Percentiles rank a stretch among this genome's conserved stretches.
phyloP scores from a whole-genome alignment of 2,329 filamentous ascomycete species.

The Fusarium oxysporum region DNA sequence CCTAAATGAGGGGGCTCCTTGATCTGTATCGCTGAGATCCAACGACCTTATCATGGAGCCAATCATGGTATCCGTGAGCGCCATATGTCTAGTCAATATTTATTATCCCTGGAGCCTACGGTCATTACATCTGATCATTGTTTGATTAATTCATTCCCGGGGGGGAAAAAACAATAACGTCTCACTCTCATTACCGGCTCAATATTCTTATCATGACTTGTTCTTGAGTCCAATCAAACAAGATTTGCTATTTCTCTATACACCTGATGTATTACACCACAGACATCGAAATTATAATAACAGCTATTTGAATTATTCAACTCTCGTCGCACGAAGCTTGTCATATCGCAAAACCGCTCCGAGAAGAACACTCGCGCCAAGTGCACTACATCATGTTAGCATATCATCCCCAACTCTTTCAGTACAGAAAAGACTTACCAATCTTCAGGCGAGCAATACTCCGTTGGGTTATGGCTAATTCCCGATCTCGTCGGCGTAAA shows the following conservation, averaged over 20 bases:
- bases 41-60: background rate
- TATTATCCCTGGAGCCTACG: fast-evolving
- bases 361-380: slow-evolving; percentile 3
- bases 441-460: slow-evolving; percentile 14
- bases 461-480: slow-evolving; percentile 2
- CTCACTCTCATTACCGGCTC: fast-evolving
- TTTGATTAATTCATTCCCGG: fast-evolving
- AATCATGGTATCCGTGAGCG: background rate
- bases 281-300: fast-evolving
- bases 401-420: fast-evolving
- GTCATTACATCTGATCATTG: fast-evolving
- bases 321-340: background rate
- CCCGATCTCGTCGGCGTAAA: slow-evolving; percentile 13
- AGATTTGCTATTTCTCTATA: fast-evolving
- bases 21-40: fast-evolving
- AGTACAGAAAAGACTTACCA: fast-evolving
- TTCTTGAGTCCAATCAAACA: background rate
- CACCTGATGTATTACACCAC: too few relatives aligned
- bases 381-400: background rate
- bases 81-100: fast-evolving
- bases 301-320: fast-evolving
- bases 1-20: background rate
- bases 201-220: background rate
- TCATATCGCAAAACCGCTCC: slow-evolving; percentile 9
- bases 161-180: too few relatives aligned